A percentile compares a stretch with the other conserved stretches of the same genome.
Evolutionary conservation across 352 stramenopile species (phyloP).

Genomic region (Stramenopiles sp.): DNA sequence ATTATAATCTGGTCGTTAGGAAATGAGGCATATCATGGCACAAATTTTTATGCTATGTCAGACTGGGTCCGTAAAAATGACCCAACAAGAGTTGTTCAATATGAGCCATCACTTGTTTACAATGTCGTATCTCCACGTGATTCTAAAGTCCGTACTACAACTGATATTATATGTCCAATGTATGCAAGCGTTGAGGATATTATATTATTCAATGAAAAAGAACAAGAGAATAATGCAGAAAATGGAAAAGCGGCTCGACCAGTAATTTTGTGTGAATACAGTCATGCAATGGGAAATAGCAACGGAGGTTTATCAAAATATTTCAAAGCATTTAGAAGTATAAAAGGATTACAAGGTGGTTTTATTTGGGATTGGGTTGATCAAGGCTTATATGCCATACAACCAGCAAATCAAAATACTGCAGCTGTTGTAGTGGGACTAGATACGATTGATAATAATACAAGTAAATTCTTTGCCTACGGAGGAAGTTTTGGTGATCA

Average conservation of each 20-base stretch:
- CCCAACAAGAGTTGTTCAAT: conserved; percentile 26
- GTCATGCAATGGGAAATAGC: conserved; percentile 61
- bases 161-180: conserved; percentile 46
- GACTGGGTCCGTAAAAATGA: conserved; percentile 17
- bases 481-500: conserved; percentile 12
- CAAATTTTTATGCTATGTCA: conserved; percentile 13
- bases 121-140: conserved; percentile 19
- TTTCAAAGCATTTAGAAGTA: conserved; percentile 39
- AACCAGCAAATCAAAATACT: too few relatives aligned
- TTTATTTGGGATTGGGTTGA: conserved; percentile 72
- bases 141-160: conserved; percentile 16
- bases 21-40: conserved; percentile 35
- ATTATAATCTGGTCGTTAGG: conserved; percentile 40
- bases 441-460: neutral
- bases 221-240: neutral
- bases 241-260: conserved; percentile 25
- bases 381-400: conserved; percentile 32
- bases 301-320: conserved; percentile 49
- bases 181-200: conserved; percentile 20
- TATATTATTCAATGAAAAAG: conserved; percentile 10
- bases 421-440: neutral
- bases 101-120: too few relatives aligned
- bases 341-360: conserved; percentile 41
- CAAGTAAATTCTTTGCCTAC: neutral
- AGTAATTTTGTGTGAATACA: conserved; percentile 59